Evolutionary conservation across 176 grass and related monocot genomes (phyloP), one percentile per base, ranked within the genome.

Genomic region (Raddia distichophylla): DNA sequence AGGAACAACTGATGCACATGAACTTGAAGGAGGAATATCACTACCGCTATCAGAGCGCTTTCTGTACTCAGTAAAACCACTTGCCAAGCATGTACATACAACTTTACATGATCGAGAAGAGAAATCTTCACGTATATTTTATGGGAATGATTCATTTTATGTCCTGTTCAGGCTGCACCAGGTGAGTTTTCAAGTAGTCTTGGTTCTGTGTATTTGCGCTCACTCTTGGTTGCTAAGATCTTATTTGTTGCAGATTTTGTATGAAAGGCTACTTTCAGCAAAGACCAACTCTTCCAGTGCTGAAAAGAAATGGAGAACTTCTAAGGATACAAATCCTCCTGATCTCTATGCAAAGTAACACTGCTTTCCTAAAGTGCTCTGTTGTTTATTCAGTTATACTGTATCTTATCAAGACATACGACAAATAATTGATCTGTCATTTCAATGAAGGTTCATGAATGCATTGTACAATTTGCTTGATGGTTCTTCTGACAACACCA

Each of bases 241-340:
- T 45, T 22, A 17, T 72, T 61, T 44, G 68, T 88, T 88, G 80
- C 68, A 99, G 96, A 99, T 90, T 58, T 87, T 99, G 77, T 99
- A 99, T 59, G 96, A 99, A 76, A 87, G 96, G 52, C 81, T 99
- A 79, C 90, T 93, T 70, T 99, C 96, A 42, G 96, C 96, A 60
- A 99, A 99, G 87, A 99, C 75, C 12, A 95, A 99, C 60, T 93
- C 96, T 27, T 85, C 54, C 35, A 87, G 70, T 84, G 90, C 96
- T 60, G 96, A 99, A 87, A 99, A 95, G 71, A 99, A 91, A 86
- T 99, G 96, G 96, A 95, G 88, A 83, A 91, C 75, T 86, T 99
- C 96, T 9, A 99, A 93, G 84, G 96, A 99, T 86, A 88, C 93
- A 69, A 93, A 75, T 79, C 96, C 93, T 10, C 87, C 96, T 79